These are phyloP conservation scores for Botryotinia globosa DNA, from an alignment of 2,329 filamentous ascomycete genomes.

Conservation along the genomic window DNA sequence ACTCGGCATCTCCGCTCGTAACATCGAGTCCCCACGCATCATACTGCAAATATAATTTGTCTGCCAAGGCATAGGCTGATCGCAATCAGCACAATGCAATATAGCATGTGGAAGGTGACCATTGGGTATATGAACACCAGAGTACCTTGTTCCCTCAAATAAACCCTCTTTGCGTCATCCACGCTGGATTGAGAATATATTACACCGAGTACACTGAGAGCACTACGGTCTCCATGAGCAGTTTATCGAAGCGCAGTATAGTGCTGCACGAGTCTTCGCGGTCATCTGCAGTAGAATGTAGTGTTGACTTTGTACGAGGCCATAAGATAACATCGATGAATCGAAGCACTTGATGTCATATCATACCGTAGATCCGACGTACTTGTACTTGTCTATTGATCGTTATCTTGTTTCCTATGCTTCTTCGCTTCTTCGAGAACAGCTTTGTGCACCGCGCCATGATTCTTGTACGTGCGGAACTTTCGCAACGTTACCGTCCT, in stretches of 20 bases:
- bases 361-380: not conserved
- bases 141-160: not conserved
- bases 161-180: not conserved
- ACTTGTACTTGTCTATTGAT: not conserved
- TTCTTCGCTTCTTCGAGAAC: not conserved
- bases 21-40: not conserved
- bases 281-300: not conserved
- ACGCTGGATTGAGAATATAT: not conserved
- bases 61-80: not conserved
- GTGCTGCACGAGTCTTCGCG: not conserved
- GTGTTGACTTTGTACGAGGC: not conserved
- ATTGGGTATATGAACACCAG: not conserved
- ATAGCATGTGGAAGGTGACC: not conserved
- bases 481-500: conserved; percentile 1
- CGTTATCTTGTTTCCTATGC: not conserved
- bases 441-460: not conserved
- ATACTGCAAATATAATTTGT: not conserved
- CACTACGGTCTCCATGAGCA: not conserved
- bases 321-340: not conserved
- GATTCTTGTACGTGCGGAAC: not conserved
- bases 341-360: not conserved
- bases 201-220: not conserved
- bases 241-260: not conserved
- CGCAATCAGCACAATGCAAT: not conserved
- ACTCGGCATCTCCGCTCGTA: not conserved